These are phyloP conservation scores for Leccinum ponderosum DNA, from an alignment of 1,284 basidiomycete species.

Conservation along the genomic window DNA sequence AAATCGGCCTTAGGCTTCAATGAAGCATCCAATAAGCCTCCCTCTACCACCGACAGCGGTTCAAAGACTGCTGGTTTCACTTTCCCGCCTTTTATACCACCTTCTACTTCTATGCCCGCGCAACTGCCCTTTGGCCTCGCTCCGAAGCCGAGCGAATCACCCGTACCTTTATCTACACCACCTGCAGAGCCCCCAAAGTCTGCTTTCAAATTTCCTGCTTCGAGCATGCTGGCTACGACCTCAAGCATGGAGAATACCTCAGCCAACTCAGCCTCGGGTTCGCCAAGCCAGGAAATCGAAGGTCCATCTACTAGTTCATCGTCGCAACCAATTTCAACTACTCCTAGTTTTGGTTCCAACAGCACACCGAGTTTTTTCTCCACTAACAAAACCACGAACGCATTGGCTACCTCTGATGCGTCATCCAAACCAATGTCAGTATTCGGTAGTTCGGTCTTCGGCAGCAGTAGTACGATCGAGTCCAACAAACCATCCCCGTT, in stretches of 20 bases:
- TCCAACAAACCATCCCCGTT: conserved; percentile 14
- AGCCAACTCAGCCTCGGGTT: conserved; percentile 4
- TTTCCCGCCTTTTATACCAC: conserved; percentile 24
- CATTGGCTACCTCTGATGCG: conserved; percentile 21
- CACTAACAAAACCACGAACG: conserved; percentile 15
- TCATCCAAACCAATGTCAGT: conserved; percentile 22
- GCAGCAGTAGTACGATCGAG: conserved; percentile 15
- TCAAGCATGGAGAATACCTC: conserved; percentile 5
- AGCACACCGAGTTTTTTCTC: conserved; percentile 26
- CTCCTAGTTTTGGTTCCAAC: conserved; percentile 19
- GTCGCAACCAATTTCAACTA: conserved; percentile 11
- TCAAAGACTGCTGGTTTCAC: conserved; percentile 22
- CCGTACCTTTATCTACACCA: conserved; percentile 9
- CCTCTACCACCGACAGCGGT: conserved; percentile 16
- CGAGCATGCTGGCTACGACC: conserved; percentile 8
- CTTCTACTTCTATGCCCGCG: conserved; percentile 15
- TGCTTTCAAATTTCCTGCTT: conserved; percentile 14
- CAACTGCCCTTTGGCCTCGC: conserved; percentile 17
- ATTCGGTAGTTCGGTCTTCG: conserved; percentile 32
- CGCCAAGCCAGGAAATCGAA: conserved; percentile 12
- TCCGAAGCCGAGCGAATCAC: conserved; percentile 23
- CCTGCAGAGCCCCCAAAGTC: conserved; percentile 22
- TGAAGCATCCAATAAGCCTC: conserved; percentile 7
- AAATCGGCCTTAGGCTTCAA: conserved; percentile 26
- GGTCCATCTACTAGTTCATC: conserved; percentile 3